A percentile compares a stretch with the other conserved stretches of the same genome.
phyloP scores from a whole-genome alignment of 1,284 basidiomycete genomes.

The Quambalaria eucalypti region DNA sequence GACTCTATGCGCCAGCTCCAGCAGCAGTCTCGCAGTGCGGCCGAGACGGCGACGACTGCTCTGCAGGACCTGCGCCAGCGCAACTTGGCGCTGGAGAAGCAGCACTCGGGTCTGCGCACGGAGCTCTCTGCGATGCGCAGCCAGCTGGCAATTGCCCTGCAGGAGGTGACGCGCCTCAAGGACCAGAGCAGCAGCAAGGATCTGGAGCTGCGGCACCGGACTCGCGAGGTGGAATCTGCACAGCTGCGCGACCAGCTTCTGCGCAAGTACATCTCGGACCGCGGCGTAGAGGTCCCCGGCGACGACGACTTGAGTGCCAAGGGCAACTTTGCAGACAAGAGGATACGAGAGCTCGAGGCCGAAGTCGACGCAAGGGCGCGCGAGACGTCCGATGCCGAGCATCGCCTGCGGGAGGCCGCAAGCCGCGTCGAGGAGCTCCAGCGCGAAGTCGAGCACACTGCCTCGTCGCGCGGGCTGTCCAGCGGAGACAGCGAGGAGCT shows the following conservation, averaged over 20 bases:
- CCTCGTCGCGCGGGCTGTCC: constrained; percentile 49
- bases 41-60: constrained; percentile 48
- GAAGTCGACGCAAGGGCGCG: constrained; percentile 36
- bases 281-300: constrained; percentile 47
- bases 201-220: constrained; percentile 59
- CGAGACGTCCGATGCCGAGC: constrained; percentile 32
- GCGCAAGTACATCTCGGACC: constrained; percentile 77
- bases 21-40: constrained; percentile 32
- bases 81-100: constrained; percentile 61
- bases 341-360: constrained; percentile 37
- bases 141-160: constrained; percentile 64
- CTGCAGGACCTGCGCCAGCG: constrained; percentile 61
- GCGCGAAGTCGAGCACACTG: constrained; percentile 30
- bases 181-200: constrained; percentile 51
- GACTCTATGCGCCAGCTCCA: constrained; percentile 39
- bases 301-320: constrained; percentile 40
- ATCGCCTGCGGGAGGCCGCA: constrained; percentile 39
- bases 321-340: constrained; percentile 28
- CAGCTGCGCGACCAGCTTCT: constrained; percentile 71
- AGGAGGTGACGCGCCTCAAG: constrained; percentile 64
- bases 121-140: constrained; percentile 70
- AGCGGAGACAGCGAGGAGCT: constrained; percentile 70
- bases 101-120: constrained; percentile 61
- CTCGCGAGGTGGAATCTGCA: constrained; percentile 63
- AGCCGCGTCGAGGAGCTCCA: constrained; percentile 35